These are phyloP conservation scores for Mycothermus thermophilus DNA, from an alignment of 495 filamentous ascomycete genomes.

Conservation along the genomic window DNA sequence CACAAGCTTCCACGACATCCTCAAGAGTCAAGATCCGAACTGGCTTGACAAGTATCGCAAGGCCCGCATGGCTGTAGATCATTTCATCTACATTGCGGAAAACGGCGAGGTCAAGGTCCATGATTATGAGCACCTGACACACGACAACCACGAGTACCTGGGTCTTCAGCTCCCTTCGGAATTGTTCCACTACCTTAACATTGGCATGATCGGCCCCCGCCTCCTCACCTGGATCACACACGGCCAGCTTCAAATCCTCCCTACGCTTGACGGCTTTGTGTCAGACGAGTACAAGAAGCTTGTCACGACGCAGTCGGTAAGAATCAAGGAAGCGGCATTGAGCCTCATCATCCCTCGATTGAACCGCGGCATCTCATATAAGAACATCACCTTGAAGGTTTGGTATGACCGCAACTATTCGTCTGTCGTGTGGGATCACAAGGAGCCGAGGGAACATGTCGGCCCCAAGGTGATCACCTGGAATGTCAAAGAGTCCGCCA, in stretches of 20 bases:
- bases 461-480: constrained; percentile 52
- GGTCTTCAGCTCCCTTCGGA: constrained; percentile 82
- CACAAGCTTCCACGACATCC: constrained; percentile 55
- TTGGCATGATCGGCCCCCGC: constrained; percentile 63
- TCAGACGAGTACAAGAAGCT: constrained; percentile 70
- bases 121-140: constrained; percentile 53
- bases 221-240: constrained; percentile 69
- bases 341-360: constrained; percentile 62
- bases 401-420: constrained; percentile 72
- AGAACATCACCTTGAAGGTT: constrained; percentile 57
- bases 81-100: constrained; percentile 66
- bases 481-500: constrained; percentile 48
- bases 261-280: constrained; percentile 70
- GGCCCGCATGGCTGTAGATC: constrained; percentile 69
- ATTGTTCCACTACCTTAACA: constrained; percentile 80
- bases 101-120: constrained; percentile 62
- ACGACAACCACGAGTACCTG: constrained; percentile 76
- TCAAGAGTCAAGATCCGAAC: constrained; percentile 49
- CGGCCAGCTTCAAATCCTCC: constrained; percentile 55
- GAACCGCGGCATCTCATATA: constrained; percentile 65
- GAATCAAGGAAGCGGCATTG: constrained; percentile 59
- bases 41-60: constrained; percentile 78
- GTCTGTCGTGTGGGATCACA: constrained; percentile 45
- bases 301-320: constrained; percentile 54
- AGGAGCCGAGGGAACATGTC: constrained; percentile 43